phyloP scores from a whole-genome alignment of 352 stramenopile species.

The Halophytophthora polymorphica region DNA sequence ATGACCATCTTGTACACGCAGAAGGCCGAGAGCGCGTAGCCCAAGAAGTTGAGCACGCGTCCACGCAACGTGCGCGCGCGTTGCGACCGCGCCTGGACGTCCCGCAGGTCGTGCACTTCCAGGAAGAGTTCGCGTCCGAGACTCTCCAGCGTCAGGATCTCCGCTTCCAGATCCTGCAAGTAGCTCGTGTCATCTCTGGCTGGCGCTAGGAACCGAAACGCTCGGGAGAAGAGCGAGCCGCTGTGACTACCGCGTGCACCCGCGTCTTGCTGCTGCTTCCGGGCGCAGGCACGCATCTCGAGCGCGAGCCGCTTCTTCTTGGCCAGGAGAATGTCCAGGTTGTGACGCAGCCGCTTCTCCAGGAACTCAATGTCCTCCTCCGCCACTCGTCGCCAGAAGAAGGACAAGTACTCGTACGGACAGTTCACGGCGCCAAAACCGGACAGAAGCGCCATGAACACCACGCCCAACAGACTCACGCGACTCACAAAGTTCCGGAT shows the following conservation, averaged over 20 bases:
- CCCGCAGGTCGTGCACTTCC: constrained; percentile 78
- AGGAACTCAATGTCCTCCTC: constrained; percentile 84
- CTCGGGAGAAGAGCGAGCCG: constrained; percentile 30
- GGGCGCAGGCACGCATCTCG: constrained; percentile 39
- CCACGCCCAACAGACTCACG: constrained; percentile 73
- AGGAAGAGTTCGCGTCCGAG: constrained; percentile 77
- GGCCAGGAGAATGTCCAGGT: constrained; percentile 74
- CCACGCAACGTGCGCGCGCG: constrained; percentile 63
- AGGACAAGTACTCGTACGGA: constrained; percentile 82
- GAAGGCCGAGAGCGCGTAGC: constrained; percentile 72
- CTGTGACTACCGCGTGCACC: constrained; percentile 10
- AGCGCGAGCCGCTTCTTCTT: constrained; percentile 78
- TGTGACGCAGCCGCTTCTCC: constrained; percentile 76
- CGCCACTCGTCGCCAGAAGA: constrained; percentile 74
- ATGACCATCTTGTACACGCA: constrained; percentile 88
- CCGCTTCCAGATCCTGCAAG: constrained; percentile 53
- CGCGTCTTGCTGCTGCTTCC: constrained; percentile 16
- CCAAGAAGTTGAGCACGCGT: constrained; percentile 79
- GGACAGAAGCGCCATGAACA: constrained; percentile 82
- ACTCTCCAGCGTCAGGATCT: constrained; percentile 78
- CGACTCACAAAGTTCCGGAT: constrained; percentile 81
- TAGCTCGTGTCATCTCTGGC: constrained; percentile 40
- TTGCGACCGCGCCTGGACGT: constrained; percentile 53
- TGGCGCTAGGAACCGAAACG: constrained; percentile 29
- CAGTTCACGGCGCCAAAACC: constrained; percentile 83